Base-by-base conservation (phyloP, 495 filamentous ascomycete genomes). In the Opeltia flavorubescens region DNA sequence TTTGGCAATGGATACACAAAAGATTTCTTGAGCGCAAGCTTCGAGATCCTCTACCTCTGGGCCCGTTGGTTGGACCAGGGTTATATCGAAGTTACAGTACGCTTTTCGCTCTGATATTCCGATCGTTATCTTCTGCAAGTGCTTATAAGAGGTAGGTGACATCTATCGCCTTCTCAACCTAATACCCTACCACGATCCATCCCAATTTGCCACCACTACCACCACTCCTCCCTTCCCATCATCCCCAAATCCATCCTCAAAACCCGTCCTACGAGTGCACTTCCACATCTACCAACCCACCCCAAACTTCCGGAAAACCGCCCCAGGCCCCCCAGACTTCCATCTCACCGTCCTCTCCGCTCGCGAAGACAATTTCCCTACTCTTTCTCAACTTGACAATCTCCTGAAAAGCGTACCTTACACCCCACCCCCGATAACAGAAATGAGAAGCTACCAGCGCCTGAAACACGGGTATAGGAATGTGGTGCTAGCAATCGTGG, bases 401-500 rank as follows among this genome's bases (percentile, higher is more conserved):
- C 63, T 98, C 28, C 65, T 95, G 21, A 77, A 78, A 39, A 75
- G 69, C 34, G 76, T 76, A 2, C 85, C 84, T 0, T 72, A 77
- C 48, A 70, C 79, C 44, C 76, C 81, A 0, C 80, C 79, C 0
- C 51, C 56, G 27, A 59, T 67, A 8, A 66, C 64, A 44, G 66
- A 70, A 18, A 62, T 67, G 0, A 63, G 68, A 43, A 52, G 71
- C n/a, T 87, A 86, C 52, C 67, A 70, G 49, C 71, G 82, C n/a
- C 60, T 95, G 49, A 88, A 83, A 56, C 78, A 95, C 46, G 91
- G 86, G 11, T 81, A 84, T 58, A 72, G 87, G 49, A 87, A 84
- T 59, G 86, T 87, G 5, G 66, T 95, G 41, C 54, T 98, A 15
- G 91, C 89, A 0, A 76, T 96, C 4, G 85, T 94, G 7, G 91